phyloP scores from a whole-genome alignment of 768 basidiomycete species.

The Russula emetica region DNA sequence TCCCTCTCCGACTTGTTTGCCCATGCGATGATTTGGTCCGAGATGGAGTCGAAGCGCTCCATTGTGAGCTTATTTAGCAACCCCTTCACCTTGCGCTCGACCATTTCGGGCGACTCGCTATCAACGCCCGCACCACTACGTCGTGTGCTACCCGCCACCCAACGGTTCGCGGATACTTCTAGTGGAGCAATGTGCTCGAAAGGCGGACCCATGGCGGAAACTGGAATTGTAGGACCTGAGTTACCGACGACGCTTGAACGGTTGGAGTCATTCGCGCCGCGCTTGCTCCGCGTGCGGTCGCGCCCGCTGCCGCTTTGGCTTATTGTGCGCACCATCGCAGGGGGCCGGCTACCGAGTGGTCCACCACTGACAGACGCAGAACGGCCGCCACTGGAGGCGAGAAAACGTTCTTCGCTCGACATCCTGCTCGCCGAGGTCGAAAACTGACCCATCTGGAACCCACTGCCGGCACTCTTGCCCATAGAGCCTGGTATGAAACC shows the following conservation, averaged over 20 bases:
- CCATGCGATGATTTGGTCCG: slow-evolving; percentile 91
- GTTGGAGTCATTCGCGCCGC: slow-evolving; percentile 74
- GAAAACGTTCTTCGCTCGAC: slow-evolving; percentile 68
- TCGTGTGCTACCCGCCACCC: slow-evolving; percentile 55
- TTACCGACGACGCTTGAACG: slow-evolving; percentile 41
- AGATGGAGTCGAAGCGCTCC: slow-evolving; percentile 95
- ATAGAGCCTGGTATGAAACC: slow-evolving; percentile 38
- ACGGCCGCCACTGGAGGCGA: slow-evolving; percentile 40
- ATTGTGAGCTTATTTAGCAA: slow-evolving; percentile 94
- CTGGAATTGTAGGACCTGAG: slow-evolving; percentile 29
- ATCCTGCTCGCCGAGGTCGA: slow-evolving; percentile 51
- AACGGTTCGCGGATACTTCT: slow-evolving; percentile 74
- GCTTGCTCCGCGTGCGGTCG: slow-evolving; percentile 71
- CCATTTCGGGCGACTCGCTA: slow-evolving; percentile 71
- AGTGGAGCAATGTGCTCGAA: slow-evolving; percentile 76
- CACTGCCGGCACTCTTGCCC: slow-evolving; percentile 34
- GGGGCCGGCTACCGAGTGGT: slow-evolving; percentile 49
- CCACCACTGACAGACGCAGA: slow-evolving; percentile 55
- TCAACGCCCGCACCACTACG: slow-evolving; percentile 43
- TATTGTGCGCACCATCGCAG: slow-evolving; percentile 59
- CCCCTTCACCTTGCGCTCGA: slow-evolving; percentile 89
- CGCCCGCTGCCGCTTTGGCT: slow-evolving; percentile 49
- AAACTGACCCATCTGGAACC: slow-evolving; percentile 69
- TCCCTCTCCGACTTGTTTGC: slow-evolving; percentile 92
- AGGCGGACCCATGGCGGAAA: slow-evolving; percentile 35